These are phyloP conservation scores for Podila verticillata DNA, from an alignment of 192 early-diverging fungal species.

Conservation along the genomic window DNA sequence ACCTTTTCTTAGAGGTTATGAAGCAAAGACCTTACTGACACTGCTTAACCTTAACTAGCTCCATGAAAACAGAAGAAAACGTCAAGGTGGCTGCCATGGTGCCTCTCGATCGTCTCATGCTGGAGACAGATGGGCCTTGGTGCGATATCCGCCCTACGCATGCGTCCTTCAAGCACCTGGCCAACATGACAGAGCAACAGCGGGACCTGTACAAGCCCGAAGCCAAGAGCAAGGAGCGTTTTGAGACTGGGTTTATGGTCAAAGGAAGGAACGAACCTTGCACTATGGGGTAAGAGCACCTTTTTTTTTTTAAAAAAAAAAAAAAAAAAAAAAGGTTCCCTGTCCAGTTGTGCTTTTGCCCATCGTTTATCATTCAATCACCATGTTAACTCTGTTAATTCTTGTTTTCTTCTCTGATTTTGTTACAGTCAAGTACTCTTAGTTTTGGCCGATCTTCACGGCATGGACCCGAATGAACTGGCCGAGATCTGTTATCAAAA, in stretches of 20 bases:
- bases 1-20: not conserved
- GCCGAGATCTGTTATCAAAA: constrained; percentile 71
- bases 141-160: constrained; percentile 91
- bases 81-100: constrained; percentile 74
- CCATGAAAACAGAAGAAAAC: constrained; percentile 89
- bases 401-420: not conserved
- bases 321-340: no score
- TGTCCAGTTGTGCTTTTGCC: no score
- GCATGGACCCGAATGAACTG: constrained; percentile 59
- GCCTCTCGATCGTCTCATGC: constrained; percentile 83
- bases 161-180: constrained; percentile 74
- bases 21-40: not conserved
- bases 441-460: constrained; percentile 71
- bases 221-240: constrained; percentile 81
- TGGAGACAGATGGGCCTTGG: constrained; percentile 96
- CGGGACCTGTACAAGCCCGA: constrained; percentile 52
- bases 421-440: constrained; percentile 71
- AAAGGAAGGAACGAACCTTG: constrained; percentile 91
- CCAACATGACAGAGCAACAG: constrained; percentile 22
- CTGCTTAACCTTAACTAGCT: constrained; percentile 44
- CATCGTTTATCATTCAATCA: not conserved
- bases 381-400: not conserved
- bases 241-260: constrained; percentile 70
- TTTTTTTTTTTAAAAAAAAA: not conserved
- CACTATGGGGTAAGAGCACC: constrained; percentile 62